Evolutionary conservation across 495 filamentous ascomycete species (phyloP), one percentile per base, ranked within the genome.

Genomic region (Xylaria castorea): DNA sequence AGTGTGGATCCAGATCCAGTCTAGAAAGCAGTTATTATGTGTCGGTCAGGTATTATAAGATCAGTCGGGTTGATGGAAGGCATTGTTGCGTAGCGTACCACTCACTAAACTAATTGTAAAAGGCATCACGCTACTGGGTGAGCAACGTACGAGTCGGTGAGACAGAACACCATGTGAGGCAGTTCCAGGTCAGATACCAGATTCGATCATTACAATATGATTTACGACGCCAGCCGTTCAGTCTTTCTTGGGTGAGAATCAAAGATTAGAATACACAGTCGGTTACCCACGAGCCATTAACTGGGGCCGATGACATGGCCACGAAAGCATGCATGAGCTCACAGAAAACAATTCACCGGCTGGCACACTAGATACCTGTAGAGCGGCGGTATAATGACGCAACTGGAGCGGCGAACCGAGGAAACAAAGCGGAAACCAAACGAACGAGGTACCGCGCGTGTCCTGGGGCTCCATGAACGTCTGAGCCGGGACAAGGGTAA

Each of bases 251-350:
- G 73, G 68, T 75, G 69, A 61, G 67, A 72, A 65, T 68, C 36
- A 36, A 72, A 38, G 61, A 51, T 63, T 71, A 66, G 70, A 32
- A 53, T 38, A 71, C 61, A 67, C 63, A 55, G 53, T 53, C 63
- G 55, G 63, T 51, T 67, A 72, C 63, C 69, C 51, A 72, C 63
- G 70, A 80, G 73, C 71, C 71, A 75, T 80, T 75, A 80, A 83
- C 77, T 75, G 81, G 78, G 77, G 75, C 75, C 74, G 66, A 74
- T 74, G 73, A 71, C 73, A 73, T 75, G 74, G 79, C 81, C 81
- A 84, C 82, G 81, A 83, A 81, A 78, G 78, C 81, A 80, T 84
- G 83, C 83, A 85, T 83, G 76, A 74, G 73, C 71, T 73, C 74
- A 77, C 78, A 79, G 77, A 77, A 73, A 75, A 80, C 78, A 79